Conservation (phyloP, 495 filamentous ascomycete genomes). For the Alectoria sarmentosa region DNA sequence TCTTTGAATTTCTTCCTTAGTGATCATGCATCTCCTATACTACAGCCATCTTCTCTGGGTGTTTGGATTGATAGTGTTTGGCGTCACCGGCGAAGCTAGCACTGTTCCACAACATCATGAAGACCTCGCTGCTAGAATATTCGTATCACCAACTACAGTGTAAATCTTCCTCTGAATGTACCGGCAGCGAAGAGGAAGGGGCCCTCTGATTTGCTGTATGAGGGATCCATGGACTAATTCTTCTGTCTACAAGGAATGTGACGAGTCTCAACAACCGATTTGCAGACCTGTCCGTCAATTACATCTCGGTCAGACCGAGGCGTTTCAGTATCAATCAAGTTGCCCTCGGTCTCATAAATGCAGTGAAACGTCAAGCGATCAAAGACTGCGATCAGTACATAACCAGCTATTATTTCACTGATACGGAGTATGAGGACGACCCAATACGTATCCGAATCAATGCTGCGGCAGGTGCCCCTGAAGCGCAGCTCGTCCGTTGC, state of each 20-base stretch:
- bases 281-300: background rate
- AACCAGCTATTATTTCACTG: background rate
- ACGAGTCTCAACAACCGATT: conserved; percentile 4
- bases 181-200: background rate
- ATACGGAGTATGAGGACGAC: background rate
- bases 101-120: background rate
- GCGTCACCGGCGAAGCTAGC: background rate
- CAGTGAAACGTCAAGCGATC: background rate
- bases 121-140: background rate
- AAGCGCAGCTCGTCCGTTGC: background rate
- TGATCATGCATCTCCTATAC: background rate
- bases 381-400: background rate
- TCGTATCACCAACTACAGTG: background rate
- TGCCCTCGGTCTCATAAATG: conserved; percentile 14
- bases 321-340: background rate
- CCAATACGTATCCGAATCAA: background rate
- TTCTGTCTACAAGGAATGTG: background rate
- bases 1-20: background rate
- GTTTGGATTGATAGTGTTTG: background rate
- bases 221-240: background rate
- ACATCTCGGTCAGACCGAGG: background rate
- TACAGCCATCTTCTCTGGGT: background rate
- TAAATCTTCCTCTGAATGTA: background rate
- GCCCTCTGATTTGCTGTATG: background rate
- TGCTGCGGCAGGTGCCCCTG: background rate